These are phyloP conservation scores for Beauveria caledonica DNA, from an alignment of 2,329 filamentous ascomycete species.

Conservation along the genomic window DNA sequence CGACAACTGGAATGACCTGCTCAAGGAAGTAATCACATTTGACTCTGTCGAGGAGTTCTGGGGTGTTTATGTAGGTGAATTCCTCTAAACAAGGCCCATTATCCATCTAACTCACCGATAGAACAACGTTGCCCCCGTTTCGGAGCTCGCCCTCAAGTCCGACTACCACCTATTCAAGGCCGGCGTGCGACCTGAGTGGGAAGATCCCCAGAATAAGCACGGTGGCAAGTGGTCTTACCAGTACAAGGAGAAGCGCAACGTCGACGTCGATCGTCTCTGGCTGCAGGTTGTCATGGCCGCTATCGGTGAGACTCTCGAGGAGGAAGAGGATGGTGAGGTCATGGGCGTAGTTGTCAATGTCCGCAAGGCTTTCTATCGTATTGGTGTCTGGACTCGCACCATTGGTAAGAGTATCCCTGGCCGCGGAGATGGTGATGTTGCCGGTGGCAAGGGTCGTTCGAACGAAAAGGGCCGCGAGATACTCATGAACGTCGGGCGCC, in stretches of 20 bases:
- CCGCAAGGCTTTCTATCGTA: conserved; percentile 94
- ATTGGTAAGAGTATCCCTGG: conserved; percentile 76
- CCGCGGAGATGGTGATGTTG: conserved; percentile 63
- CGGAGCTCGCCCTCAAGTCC: conserved; percentile 91
- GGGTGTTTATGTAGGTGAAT: conserved; percentile 83
- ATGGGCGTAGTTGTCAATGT: conserved; percentile 99
- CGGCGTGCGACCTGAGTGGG: conserved; percentile 95
- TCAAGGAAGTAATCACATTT: conserved; percentile 98
- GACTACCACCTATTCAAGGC: conserved; percentile 99
- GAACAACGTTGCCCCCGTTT: conserved; percentile 98
- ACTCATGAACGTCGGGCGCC: conserved; percentile 72
- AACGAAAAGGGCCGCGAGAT: conserved; percentile 78
- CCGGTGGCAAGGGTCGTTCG: conserved; percentile 69
- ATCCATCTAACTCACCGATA: conserved; percentile 29
- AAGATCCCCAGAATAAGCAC: conserved; percentile 97
- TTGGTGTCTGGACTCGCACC: conserved; percentile 94
- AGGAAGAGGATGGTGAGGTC: conserved; percentile 89
- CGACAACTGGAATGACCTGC: conserved; percentile 96
- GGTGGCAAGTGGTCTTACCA: conserved; percentile 98
- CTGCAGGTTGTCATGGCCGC: conserved; percentile 93
- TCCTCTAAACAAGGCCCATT: background rate
- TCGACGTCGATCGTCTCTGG: conserved; percentile 94
- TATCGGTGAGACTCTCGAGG: conserved; percentile 95
- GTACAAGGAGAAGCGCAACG: conserved; percentile 89
- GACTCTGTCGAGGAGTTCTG: conserved; percentile 99